These are phyloP conservation scores for Choiromyces venosus DNA, from an alignment of 495 filamentous ascomycete species.

Conservation along the genomic window DNA sequence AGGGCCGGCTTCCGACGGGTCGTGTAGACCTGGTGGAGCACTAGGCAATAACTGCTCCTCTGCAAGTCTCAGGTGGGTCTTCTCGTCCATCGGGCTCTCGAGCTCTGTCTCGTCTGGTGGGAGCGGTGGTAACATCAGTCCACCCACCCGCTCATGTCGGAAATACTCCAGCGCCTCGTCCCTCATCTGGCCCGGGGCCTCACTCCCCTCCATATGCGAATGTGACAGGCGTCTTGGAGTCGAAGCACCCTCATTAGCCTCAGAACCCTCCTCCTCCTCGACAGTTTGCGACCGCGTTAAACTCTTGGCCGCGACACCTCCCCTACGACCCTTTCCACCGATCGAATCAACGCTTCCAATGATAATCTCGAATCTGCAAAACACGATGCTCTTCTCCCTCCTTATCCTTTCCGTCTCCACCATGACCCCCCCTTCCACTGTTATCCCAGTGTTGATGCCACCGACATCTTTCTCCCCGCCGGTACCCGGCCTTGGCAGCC, in stretches of 20 bases:
- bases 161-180: constrained; percentile 41
- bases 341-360: constrained; percentile 81
- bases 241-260: constrained; percentile 16
- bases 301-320: constrained; percentile 8
- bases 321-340: constrained; percentile 53
- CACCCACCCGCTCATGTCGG: constrained; percentile 37
- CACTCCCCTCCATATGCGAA: constrained; percentile 16
- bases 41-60: constrained; percentile 30
- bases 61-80: constrained; percentile 44
- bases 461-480: constrained; percentile 20
- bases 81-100: constrained; percentile 26
- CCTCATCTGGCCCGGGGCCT: constrained; percentile 12
- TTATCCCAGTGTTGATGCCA: constrained; percentile 31
- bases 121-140: constrained; percentile 19
- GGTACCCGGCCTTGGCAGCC: constrained; percentile 45
- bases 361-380: constrained; percentile 73
- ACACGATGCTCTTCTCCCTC: constrained; percentile 74
- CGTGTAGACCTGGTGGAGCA: constrained; percentile 41
- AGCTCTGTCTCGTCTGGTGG: constrained; percentile 2
- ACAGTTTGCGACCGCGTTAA: constrained; percentile 19
- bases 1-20: constrained; percentile 21
- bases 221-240: constrained; percentile 26
- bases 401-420: constrained; percentile 84
- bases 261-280: constrained; percentile 32
- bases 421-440: constrained; percentile 65